Base-by-base conservation (phyloP, 495 filamentous ascomycete species). In the Podospora pseudopauciseta region DNA sequence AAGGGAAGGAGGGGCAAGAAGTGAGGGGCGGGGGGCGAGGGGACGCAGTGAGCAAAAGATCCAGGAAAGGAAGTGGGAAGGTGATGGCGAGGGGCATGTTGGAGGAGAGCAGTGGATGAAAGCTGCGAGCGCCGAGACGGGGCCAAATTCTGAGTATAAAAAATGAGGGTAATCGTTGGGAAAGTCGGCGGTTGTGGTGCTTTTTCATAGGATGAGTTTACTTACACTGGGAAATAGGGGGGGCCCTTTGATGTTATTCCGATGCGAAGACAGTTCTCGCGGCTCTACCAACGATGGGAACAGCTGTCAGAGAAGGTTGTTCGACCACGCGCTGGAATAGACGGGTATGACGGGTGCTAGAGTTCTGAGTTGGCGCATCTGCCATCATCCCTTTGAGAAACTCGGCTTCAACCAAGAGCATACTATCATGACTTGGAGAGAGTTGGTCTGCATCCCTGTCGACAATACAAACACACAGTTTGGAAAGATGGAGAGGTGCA, bases 181-280 rank as follows among this genome's bases (percentile, higher is more conserved):
- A 49, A 49, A 44, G 4, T 32, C 7, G 34, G 59, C 53, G 65
- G 16, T 34, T 18, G n/a, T 23, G 60, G 27, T 0, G 20, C 23
- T 7, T 13, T 28, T 32, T 13, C 30, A 7, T 32, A 7, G 7
- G 30, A 32, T 32, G 30, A 32, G 30, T 32, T 61, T 2, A 74
- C 74, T 75, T 72, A 75, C 74, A 71, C 15, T 44, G 67, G 23
- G 63, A 63, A 44, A 74, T 68, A 19, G 69, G 67, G 27, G 69
- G 62, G 4, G 59, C 44, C 27, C 30, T 49, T 23, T 65, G 23
- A 23, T 23, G 59, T 19, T 60, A 60, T 34, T 70, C 49, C 5
- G 63, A 65, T 65, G 60, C 65, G 28, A 70, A 70, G 9, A 67
- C 70, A 26, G 64, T 55, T 27, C 65, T 68, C 19, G 71, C 66